Percentiles rank a stretch among this genome's conserved stretches.
Conservation (phyloP, 495 filamentous ascomycete genomes). For the Aspergillus hancockii region DNA sequence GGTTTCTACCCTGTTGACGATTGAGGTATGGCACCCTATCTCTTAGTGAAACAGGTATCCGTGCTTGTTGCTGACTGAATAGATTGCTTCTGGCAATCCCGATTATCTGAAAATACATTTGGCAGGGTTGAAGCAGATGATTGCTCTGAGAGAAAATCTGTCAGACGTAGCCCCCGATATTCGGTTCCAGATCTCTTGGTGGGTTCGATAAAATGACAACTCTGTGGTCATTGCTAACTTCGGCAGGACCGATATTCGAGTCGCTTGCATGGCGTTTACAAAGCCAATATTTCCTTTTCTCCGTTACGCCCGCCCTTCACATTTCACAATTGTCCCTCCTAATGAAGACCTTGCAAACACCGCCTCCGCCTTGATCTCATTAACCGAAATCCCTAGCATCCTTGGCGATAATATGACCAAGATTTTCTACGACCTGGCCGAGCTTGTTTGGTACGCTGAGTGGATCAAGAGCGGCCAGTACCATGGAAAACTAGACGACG, state of each 20-base stretch:
- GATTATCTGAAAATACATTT: constrained; percentile 51
- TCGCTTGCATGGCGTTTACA: constrained; percentile 46
- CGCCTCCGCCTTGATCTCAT: constrained; percentile 37
- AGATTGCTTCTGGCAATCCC: constrained; percentile 48
- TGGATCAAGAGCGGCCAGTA: constrained; percentile 39
- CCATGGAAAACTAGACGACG: constrained; percentile 38
- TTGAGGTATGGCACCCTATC: constrained; percentile 37
- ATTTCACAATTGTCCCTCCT: constrained; percentile 37
- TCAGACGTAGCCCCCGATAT: constrained; percentile 43
- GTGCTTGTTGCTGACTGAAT: constrained; percentile 16
- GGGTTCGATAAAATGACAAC: constrained; percentile 5
- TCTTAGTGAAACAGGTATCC: neutral
- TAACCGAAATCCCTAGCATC: constrained; percentile 43
- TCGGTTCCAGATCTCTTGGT: constrained; percentile 52
- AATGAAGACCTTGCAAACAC: constrained; percentile 36
- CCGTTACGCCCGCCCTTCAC: constrained; percentile 38
- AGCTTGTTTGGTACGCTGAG: constrained; percentile 46
- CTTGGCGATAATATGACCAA: constrained; percentile 36
- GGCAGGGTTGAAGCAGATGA: constrained; percentile 49
- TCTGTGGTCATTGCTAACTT: constrained; percentile 9
- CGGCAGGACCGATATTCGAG: constrained; percentile 48
- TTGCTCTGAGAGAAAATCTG: constrained; percentile 44
- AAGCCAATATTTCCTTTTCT: constrained; percentile 50
- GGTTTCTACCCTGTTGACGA: constrained; percentile 46
- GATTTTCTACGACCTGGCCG: constrained; percentile 40